phyloP scores from a whole-genome alignment of 1,284 basidiomycete species.

The Leccinum subrobustum region DNA sequence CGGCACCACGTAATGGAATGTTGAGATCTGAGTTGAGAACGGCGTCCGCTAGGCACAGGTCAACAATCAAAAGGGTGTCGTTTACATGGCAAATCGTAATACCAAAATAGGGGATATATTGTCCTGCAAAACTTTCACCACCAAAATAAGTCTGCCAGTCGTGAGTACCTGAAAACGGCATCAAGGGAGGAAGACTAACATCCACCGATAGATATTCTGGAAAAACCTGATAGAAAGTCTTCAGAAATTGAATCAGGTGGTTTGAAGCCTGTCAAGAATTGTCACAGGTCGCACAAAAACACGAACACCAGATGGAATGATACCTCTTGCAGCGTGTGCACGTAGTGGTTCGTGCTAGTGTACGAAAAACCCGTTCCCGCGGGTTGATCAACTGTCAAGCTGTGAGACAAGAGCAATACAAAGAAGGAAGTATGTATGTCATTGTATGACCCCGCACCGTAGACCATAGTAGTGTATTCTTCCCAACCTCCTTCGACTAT shows the following conservation, averaged over 20 bases:
- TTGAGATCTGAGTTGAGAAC: constrained; percentile 64
- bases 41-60: constrained; percentile 61
- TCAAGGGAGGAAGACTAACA: constrained; percentile 48
- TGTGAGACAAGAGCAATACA: constrained; percentile 10
- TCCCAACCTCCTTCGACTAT: constrained; percentile 94
- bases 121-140: constrained; percentile 97
- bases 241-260: constrained; percentile 83
- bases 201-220: constrained; percentile 86
- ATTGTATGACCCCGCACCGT: constrained; percentile 52
- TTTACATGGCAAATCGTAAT: constrained; percentile 19
- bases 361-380: constrained; percentile 95
- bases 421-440: background rate
- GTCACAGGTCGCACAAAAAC: background rate
- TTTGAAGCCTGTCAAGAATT: constrained; percentile 58
- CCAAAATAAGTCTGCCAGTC: constrained; percentile 78
- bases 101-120: constrained; percentile 97
- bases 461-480: constrained; percentile 97
- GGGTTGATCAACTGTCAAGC: constrained; percentile 81
- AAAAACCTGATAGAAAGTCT: constrained; percentile 88
- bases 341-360: constrained; percentile 81
- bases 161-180: constrained; percentile 11
- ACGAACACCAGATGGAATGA: constrained; percentile 11
- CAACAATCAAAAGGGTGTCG: constrained; percentile 6
- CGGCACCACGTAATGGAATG: constrained; percentile 72
- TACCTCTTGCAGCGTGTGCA: constrained; percentile 78